Base-by-base conservation (phyloP, 1,284 basidiomycete genomes). In the Apiotrichum sp. region DNA sequence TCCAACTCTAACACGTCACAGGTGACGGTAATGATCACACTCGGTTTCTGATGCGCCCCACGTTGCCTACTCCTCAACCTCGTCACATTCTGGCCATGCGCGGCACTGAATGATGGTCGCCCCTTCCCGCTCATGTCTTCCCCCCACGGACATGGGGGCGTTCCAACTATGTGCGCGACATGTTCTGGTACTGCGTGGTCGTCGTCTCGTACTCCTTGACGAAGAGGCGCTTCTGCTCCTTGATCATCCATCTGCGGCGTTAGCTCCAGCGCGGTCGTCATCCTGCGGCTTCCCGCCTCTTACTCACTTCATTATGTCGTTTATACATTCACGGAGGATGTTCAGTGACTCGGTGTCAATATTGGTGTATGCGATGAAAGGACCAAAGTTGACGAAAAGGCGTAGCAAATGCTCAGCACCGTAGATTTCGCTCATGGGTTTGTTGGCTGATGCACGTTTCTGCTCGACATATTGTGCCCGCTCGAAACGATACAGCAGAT, bases 391-490 rank as follows among this genome's bases (percentile, higher is more conserved):
- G 59, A 83, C 93, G 62, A 98, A 81, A 81, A 98, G 86, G 51
- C 95, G 80, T 57, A 98, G 73, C 13, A 99, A 73, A 74, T 99
- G 95, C 72, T 98, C 95, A 4, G 90, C 92, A 0, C 95, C 96
- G 68, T 98, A 98, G 16, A 97, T 82, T 52, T 84, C 80, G 70
- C 89, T 92, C 83, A 96, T 89, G 64, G 91, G 86, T 70, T 86
- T 87, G 68, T 88, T 86, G 7, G 62, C 55, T 65, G 86, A 89
- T 62, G 83, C 79, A 66, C 88, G 86, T 42, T 89, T 83, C 32
- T 90, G 82, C 47, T 88, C 84, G 5, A 88, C 85, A 66, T 96
- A 98, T 72, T 98, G 95, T 10, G 86, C 85, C 22, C 95, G 82
- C 74, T 99, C 95, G 63, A 96, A 93, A 10, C 92, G 84, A 70